Conservation (phyloP, 768 basidiomycete genomes). For the Pholiota molesta region DNA sequence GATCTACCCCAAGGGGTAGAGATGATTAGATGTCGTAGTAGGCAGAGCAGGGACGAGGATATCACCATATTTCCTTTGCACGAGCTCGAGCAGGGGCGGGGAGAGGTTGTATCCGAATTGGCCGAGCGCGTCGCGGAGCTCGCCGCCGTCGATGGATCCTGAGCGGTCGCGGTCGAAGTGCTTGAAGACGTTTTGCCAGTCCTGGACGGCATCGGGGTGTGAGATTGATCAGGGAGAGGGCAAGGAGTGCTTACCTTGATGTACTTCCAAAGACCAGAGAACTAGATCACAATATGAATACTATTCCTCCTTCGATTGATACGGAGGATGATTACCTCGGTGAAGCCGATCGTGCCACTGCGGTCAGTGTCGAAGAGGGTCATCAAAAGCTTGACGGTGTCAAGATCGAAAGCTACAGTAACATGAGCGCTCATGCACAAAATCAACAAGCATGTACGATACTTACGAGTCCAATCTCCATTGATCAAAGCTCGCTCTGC, state of each 20-base stretch:
- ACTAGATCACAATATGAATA: slow-evolving; percentile 35
- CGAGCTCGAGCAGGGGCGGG: slow-evolving; percentile 62
- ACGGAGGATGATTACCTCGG: slow-evolving; percentile 51
- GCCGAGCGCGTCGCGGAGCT: slow-evolving; percentile 67
- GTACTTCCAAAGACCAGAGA: slow-evolving; percentile 80
- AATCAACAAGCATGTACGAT: slow-evolving; percentile 10
- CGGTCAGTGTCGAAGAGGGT: slow-evolving; percentile 79
- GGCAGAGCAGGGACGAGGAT: not conserved
- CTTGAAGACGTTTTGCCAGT: slow-evolving; percentile 84
- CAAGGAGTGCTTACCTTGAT: slow-evolving; percentile 52
- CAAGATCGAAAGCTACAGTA: slow-evolving; percentile 73
- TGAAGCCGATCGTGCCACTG: slow-evolving; percentile 79
- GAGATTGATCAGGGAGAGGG: not conserved
- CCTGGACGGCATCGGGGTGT: slow-evolving; percentile 34
- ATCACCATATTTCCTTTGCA: slow-evolving; percentile 83
- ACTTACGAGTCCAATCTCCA: slow-evolving; percentile 79
- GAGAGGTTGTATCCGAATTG: slow-evolving; percentile 83
- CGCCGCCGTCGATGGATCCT: slow-evolving; percentile 72
- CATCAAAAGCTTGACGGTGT: slow-evolving; percentile 87
- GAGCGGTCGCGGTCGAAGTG: slow-evolving; percentile 87
- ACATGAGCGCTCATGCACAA: not conserved
- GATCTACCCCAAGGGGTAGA: slow-evolving; percentile 46
- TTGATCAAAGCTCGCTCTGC: slow-evolving; percentile 52
- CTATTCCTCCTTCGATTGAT: not conserved
- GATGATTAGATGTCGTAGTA: slow-evolving; percentile 27